Evolutionary conservation across 2,329 filamentous ascomycete species (phyloP), one percentile per base, ranked within the genome.

Genomic region (Elsinoe batatas): DNA sequence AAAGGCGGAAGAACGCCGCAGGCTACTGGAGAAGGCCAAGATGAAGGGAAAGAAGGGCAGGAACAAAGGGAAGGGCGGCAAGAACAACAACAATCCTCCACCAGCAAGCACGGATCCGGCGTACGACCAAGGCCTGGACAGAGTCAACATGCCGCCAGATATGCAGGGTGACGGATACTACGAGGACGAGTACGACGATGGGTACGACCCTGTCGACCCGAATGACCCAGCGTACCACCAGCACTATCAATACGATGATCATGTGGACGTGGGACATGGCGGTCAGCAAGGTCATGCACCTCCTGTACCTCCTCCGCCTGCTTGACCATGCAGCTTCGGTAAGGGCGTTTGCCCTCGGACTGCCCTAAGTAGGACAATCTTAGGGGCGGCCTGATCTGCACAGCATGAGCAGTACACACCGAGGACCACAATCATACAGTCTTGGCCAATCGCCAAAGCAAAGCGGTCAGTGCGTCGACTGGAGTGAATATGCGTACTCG

Each of bases 11-110:
- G 89, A 96, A 69, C 87, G 91, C 65, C 83, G 85, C 59, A 79
- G 91, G 49, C 74, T 95, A 32, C 71, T 95, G 56, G 91, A 96
- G 67, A 95, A 96, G 71, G 90, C 91, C 18, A 95, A 95, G 74
- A 88, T 90, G 74, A 95, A 95, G 74, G 87, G 86, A 53, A 81
- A 90, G 32, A 96, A 95, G 73, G 85, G 84, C 51, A 95, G 88
- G 75, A 96, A 95, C 74, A 79, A 79, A 22, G 81, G 75, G 62
- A 95, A 93, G 69, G 78, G 79, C 51, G 38, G 36, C 44, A 59
- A 58, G 35, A 54, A 56, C 20, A 55, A 44, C 51, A 60, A 51
- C 37, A 54, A 51, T 35, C 22, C 33, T 15, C 53, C 57, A 32
- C 26, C 57, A 20, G 30, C 33, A 8, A 47, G 49, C 18, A 30